Evolutionary conservation across 116 monocot genomes (phyloP).

Genomic region (Thalassia testudinum): DNA sequence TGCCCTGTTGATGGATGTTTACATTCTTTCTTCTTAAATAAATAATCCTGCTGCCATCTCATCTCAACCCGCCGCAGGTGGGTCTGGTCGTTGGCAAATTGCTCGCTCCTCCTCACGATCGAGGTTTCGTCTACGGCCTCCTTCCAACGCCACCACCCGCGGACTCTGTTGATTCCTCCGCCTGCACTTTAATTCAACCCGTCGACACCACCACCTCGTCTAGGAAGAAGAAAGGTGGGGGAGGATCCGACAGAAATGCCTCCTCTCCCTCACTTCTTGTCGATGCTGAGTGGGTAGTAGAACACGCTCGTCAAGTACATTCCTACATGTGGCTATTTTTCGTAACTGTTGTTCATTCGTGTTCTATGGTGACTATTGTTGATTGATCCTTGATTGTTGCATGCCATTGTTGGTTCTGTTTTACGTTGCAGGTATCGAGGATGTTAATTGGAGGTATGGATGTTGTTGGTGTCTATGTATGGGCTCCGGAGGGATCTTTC

Average conservation of each 20-base stretch:
- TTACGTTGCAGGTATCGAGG: constrained; percentile 64
- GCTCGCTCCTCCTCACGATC: constrained; percentile 17
- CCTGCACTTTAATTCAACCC: neutral
- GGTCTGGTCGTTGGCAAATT: constrained; percentile 79
- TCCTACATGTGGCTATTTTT: too few species aligned
- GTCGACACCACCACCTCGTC: neutral
- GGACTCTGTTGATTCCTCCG: constrained; percentile 48
- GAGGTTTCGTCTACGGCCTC: constrained; percentile 57
- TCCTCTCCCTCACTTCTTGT: constrained; percentile 15
- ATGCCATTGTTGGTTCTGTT: too few species aligned
- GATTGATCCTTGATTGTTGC: too few species aligned
- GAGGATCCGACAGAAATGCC: constrained; percentile 13
- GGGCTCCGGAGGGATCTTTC: constrained; percentile 61
- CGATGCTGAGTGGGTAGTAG: constrained; percentile 91
- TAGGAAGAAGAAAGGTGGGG: too few species aligned
- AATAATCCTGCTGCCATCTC: too few species aligned
- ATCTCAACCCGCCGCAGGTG: constrained; percentile 42
- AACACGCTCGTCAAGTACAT: constrained; percentile 55
- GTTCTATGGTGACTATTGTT: too few species aligned
- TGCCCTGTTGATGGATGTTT: too few species aligned
- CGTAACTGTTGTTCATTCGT: too few species aligned
- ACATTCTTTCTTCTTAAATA: constrained; percentile 8
- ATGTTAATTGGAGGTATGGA: constrained; percentile 86
- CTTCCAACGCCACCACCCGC: constrained; percentile 85
- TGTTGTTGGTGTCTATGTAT: constrained; percentile 71